A percentile compares a stretch with the other conserved stretches of the same genome.
Conservation (phyloP, 306 rosid genomes). For the Psophocarpus tetragonolobus region DNA sequence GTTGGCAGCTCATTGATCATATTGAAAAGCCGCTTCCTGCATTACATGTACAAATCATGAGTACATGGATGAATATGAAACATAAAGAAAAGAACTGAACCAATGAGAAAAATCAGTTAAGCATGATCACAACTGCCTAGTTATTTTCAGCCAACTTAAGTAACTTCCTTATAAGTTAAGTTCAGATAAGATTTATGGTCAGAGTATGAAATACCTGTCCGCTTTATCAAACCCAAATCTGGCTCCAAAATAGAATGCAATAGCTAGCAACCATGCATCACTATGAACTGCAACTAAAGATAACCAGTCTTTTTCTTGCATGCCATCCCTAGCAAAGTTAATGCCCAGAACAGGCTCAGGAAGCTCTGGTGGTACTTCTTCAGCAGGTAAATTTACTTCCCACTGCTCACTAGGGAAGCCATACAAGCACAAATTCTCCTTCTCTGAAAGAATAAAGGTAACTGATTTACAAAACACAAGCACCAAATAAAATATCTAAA, state of each 20-base stretch:
- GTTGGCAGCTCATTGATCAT: conserved; percentile 90
- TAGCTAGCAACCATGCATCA: conserved; percentile 95
- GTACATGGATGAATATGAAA: conserved; percentile 21
- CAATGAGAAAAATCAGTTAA: conserved; percentile 7
- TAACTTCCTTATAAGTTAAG: too few relatives aligned
- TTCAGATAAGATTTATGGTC: background rate
- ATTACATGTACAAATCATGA: conserved; percentile 12
- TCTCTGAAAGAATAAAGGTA: conserved; percentile 58
- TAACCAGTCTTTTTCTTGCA: conserved; percentile 91
- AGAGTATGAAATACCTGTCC: conserved; percentile 62
- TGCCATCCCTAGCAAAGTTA: conserved; percentile 95
- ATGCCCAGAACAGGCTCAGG: conserved; percentile 97
- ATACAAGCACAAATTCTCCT: conserved; percentile 89
- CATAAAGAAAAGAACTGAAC: background rate
- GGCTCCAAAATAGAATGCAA: conserved; percentile 91
- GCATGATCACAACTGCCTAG: conserved; percentile 1
- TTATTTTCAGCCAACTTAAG: background rate
- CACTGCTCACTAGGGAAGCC: conserved; percentile 89
- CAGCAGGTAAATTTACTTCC: conserved; percentile 99
- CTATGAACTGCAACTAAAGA: conserved; percentile 91
- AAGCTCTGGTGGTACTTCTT: conserved; percentile 94
- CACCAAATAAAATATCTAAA: conserved; percentile 14
- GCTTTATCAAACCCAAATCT: conserved; percentile 86
- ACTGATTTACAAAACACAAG: conserved; percentile 23
- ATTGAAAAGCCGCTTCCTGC: conserved; percentile 82